Evolutionary conservation across 2,329 filamentous ascomycete genomes (phyloP).

Genomic region (Cladosporium sp.): DNA sequence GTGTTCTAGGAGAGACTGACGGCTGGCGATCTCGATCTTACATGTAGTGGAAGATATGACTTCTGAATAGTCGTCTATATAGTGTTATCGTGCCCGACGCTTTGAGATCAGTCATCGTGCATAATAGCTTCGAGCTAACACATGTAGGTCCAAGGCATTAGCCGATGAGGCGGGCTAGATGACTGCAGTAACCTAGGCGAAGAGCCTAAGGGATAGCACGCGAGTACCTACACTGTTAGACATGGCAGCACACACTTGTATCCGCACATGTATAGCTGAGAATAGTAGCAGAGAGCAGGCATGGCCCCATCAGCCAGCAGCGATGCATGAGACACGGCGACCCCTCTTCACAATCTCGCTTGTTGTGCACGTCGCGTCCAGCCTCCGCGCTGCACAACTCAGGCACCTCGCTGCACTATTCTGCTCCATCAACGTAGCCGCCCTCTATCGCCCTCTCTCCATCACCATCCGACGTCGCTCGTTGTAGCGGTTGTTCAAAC

Average conservation of each 20-base stretch:
- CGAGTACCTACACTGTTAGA: background rate
- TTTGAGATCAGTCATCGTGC: background rate
- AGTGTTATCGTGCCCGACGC: background rate
- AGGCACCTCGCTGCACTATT: background rate
- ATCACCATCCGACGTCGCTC: constrained; percentile 2
- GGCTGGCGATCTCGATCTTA: no score
- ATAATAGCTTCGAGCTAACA: background rate
- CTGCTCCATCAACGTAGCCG: background rate
- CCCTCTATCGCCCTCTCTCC: background rate
- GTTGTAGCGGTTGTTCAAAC: background rate
- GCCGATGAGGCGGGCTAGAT: background rate
- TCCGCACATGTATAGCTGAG: background rate
- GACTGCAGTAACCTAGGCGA: background rate
- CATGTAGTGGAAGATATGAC: background rate
- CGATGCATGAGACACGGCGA: background rate
- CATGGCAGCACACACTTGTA: background rate
- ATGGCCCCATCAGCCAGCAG: background rate
- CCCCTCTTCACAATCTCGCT: constrained; percentile 1
- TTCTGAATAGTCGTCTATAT: background rate
- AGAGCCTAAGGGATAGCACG: background rate
- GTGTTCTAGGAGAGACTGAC: no score
- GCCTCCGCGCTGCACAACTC: background rate
- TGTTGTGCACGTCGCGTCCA: background rate
- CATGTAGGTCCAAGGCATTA: background rate
- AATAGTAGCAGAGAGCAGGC: background rate